Percentiles rank a stretch among this genome's conserved stretches.
These are phyloP conservation scores for Bipolaris oryzae DNA, from an alignment of 2,329 filamentous ascomycete species.

Conservation along the genomic window DNA sequence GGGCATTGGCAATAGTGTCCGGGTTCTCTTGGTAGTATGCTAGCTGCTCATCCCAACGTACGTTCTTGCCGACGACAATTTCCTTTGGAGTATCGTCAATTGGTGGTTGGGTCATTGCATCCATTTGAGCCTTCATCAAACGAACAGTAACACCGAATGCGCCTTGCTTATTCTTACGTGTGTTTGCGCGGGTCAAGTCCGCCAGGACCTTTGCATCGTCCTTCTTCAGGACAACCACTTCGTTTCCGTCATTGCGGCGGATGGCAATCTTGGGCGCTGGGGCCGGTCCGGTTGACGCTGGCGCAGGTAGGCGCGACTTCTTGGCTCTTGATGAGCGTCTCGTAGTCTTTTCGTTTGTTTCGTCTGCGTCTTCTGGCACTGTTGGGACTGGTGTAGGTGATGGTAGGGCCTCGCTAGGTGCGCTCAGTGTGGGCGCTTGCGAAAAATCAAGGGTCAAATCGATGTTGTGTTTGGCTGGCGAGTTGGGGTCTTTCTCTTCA, in stretches of 20 bases:
- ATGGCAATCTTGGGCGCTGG: slow-evolving; percentile 53
- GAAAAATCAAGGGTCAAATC: slow-evolving; percentile 41
- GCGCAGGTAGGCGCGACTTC: slow-evolving; percentile 45
- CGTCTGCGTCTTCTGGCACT: slow-evolving; percentile 21
- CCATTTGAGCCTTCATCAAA: slow-evolving; percentile 50
- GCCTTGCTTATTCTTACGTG: slow-evolving; percentile 57
- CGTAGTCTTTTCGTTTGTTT: slow-evolving; percentile 26
- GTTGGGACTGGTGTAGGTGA: slow-evolving; percentile 24
- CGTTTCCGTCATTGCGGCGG: slow-evolving; percentile 50
- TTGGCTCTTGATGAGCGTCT: slow-evolving; percentile 45
- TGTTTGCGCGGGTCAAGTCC: slow-evolving; percentile 55
- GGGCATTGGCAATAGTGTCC: slow-evolving; percentile 32
- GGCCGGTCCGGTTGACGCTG: slow-evolving; percentile 22
- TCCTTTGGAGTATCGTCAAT: slow-evolving; percentile 22
- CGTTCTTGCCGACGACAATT: slow-evolving; percentile 38
- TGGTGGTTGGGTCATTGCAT: slow-evolving; percentile 27
- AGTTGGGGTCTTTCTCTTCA: slow-evolving; percentile 56
- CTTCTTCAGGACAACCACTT: slow-evolving; percentile 54
- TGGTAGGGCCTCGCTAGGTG: slow-evolving; percentile 21
- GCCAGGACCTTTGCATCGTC: slow-evolving; percentile 57
- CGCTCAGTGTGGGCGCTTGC: slow-evolving; percentile 34
- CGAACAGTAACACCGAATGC: slow-evolving; percentile 52
- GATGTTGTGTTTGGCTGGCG: slow-evolving; percentile 48
- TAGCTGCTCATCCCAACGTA: slow-evolving; percentile 56
- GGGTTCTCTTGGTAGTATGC: slow-evolving; percentile 53